Conservation (phyloP, 2,329 filamentous ascomycete species). For the Aspergillus awamori region DNA sequence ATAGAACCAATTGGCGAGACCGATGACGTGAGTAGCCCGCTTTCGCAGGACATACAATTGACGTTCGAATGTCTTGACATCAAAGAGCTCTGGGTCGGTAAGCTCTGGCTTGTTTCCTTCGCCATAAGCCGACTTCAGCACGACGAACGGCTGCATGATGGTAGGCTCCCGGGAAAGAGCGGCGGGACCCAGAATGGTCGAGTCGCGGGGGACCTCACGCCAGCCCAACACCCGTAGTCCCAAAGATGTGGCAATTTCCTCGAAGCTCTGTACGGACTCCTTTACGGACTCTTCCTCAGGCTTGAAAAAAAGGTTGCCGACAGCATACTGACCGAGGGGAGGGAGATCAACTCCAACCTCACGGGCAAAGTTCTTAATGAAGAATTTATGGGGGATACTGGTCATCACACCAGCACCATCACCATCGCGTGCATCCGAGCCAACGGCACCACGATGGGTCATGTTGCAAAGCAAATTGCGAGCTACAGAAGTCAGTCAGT, state of each 20-base stretch:
- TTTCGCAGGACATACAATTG: constrained; percentile 95
- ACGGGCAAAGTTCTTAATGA: constrained; percentile 95
- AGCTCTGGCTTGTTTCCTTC: constrained; percentile 74
- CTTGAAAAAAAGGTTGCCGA: constrained; percentile 98
- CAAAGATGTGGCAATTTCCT: constrained; percentile 86
- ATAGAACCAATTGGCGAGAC: constrained; percentile 98
- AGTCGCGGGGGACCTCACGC: constrained; percentile 94
- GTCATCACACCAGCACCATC: constrained; percentile 99
- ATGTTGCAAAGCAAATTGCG: constrained; percentile 98
- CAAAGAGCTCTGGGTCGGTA: constrained; percentile 77
- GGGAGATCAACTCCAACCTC: constrained; percentile 88
- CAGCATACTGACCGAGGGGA: constrained; percentile 88
- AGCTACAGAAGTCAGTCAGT: constrained; percentile 57
- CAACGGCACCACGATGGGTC: constrained; percentile 98
- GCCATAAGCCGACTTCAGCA: constrained; percentile 83
- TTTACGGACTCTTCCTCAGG: constrained; percentile 87
- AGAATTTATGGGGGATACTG: constrained; percentile 97
- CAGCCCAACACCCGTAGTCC: constrained; percentile 91
- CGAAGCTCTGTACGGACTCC: constrained; percentile 89
- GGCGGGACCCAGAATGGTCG: constrained; percentile 86
- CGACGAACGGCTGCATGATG: constrained; percentile 94
- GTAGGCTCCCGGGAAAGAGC: constrained; percentile 92
- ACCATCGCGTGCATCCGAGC: constrained; percentile 95
- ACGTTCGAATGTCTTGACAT: constrained; percentile 83
- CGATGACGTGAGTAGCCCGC: constrained; percentile 90